phyloP scores from a whole-genome alignment of 352 stramenopile genomes.

The Pythium insidiosum region DNA sequence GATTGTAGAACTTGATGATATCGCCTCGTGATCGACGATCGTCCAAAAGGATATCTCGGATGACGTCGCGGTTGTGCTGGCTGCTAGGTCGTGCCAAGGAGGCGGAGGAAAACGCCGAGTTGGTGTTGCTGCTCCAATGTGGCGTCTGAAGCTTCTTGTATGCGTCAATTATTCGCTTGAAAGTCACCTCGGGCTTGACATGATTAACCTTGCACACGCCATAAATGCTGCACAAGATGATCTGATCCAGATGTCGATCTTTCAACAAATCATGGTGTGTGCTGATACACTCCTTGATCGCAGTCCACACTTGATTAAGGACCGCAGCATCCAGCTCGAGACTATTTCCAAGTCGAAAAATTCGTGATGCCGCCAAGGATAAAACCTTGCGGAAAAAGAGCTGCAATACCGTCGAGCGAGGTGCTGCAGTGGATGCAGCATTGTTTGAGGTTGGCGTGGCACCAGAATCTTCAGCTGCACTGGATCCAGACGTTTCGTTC shows the following conservation, averaged over 20 bases:
- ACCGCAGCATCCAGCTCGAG: conserved; percentile 65
- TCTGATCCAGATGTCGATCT: conserved; percentile 74
- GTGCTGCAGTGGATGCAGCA: conserved; percentile 3
- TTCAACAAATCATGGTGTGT: conserved; percentile 47
- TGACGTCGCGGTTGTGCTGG: no score
- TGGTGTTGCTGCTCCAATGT: conserved; percentile 12
- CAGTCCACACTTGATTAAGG: conserved; percentile 84
- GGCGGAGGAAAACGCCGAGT: conserved; percentile 17
- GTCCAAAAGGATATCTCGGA: conserved; percentile 73
- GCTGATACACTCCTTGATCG: conserved; percentile 75
- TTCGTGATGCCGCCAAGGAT: conserved; percentile 69
- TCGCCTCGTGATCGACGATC: conserved; percentile 47
- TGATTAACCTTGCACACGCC: conserved; percentile 83
- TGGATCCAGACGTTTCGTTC: no score
- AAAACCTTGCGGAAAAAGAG: conserved; percentile 85
- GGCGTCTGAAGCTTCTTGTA: conserved; percentile 65
- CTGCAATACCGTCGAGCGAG: conserved; percentile 40
- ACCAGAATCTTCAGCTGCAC: not conserved
- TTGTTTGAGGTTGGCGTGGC: not conserved
- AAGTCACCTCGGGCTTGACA: conserved; percentile 48
- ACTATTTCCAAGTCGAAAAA: conserved; percentile 61
- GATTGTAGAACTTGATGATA: conserved; percentile 89
- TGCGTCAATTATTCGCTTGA: conserved; percentile 66
- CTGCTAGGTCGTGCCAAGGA: conserved; percentile 28
- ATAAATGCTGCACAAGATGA: conserved; percentile 81